Base-by-base conservation (phyloP, 164 flowering plant genomes). In the Warburgia ugandensis region DNA sequence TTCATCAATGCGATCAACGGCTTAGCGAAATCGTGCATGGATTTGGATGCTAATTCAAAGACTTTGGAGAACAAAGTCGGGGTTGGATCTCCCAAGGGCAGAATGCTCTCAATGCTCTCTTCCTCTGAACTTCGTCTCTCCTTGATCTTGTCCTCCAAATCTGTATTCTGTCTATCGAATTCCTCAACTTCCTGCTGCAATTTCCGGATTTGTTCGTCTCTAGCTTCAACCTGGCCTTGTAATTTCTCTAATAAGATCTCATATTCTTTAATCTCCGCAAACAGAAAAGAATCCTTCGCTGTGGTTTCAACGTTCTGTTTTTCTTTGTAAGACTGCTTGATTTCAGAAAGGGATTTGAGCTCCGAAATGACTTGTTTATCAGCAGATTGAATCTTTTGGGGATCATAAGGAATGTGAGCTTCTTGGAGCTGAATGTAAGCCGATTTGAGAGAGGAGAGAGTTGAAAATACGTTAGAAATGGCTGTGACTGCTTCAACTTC, bases 11-110 rank as follows among this genome's bases (percentile, higher is more conserved):
- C 62, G 35, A 81, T 78, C 42, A 78, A 61, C 3, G 82, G 82
- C 63, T 77, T 81, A 2, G 80, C 77, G 54, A 81, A 81, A 58
- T 78, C 88, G 52, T 78, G 88, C 29, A 81, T 69, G n/a, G 80
- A 66, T 55, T 66, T 73, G n/a, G 72, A 66, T 46, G 65, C 72
- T 3, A 52, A 64, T 23, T 42, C 48, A 39, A 62, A 70, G 6
- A 48, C 51, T 12, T 62, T 59, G 8, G 48, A 48, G 11, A 78
- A 61, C 1, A 61, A 27, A 44, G 23, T 31, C 0, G 32, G 23
- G 22, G 21, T 45, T 53, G 54, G 32, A 56, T 42, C 52, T 52
- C 28, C 45, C 19, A 27, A 33, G 10, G 2, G 25, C 27, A 13
- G 16, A 30, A 38, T 42, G 29, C n/a, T n/a, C n/a, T n/a, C n/a